Evolutionary conservation across 2,329 filamentous ascomycete genomes (phyloP), one percentile per base, ranked within the genome.

Genomic region (Ascochyta lentis): DNA sequence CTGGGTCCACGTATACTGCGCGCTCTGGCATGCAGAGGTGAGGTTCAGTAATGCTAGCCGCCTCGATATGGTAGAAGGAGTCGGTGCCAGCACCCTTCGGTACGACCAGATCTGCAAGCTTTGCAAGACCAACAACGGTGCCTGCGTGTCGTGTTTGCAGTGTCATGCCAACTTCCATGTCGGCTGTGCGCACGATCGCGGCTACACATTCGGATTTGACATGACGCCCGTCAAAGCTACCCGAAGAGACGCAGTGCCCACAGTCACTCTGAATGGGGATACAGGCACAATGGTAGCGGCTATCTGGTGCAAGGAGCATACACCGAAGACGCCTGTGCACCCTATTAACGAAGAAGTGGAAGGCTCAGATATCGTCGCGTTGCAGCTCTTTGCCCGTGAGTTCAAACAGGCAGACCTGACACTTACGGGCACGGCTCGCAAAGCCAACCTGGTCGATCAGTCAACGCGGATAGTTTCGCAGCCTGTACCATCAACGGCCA

Each of bases 1-100:
- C 70, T 99, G 95, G 95, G 91, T 97, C 15, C 95, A 99, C 73
- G 92, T 98, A 26, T 89, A 89, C 34, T 99, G 95, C 71, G 93
- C 95, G 1, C 82, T 96, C 16, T 98, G 91, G 87, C 93, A 90
- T 10, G 88, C 92, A 0, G 95, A 99, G 76, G 89, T 96, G 67
- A 95, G 93, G 70, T 99, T 97, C 75, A 93, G 90, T 59, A 91
- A 91, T 66, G 89, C 92, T 16, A 87, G 88, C 68, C 86, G 89
- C 16, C 79, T 99, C 31, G 90, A 92, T 65, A 89, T 92, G 29
- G 92, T 91, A 2, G 95, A 99, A 77, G 94, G 94, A 19, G 92
- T 99, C 61, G 74, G 74, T 19, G 73, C 74, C 27, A 89, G 90
- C 4, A 88, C 90, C 6, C 93, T 99, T 55, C 86, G 86, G 63